These are phyloP conservation scores for Aspergillus ellipticus DNA, from an alignment of 495 filamentous ascomycete species.

Conservation along the genomic window DNA sequence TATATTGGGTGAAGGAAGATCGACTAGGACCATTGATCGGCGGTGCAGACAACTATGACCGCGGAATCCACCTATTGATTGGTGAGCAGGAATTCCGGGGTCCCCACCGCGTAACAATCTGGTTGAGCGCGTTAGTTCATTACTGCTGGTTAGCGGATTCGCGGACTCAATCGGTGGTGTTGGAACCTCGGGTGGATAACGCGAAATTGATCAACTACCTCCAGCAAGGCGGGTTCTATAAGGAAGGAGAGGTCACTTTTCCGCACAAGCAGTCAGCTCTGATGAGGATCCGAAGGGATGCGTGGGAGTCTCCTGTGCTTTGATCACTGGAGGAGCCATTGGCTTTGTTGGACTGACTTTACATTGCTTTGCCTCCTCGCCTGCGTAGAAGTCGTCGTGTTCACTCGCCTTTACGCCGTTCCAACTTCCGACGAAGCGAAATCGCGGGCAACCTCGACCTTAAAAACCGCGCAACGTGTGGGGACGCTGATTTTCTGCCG, in stretches of 20 bases:
- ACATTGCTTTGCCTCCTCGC: too few species aligned
- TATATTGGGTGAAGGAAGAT: constrained; percentile 99
- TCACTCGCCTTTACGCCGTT: too few species aligned
- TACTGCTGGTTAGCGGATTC: constrained; percentile 76
- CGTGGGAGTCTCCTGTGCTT: constrained; percentile 75
- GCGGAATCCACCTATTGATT: constrained; percentile 82
- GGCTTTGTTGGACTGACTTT: too few species aligned
- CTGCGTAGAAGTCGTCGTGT: too few species aligned
- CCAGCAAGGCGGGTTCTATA: constrained; percentile 73
- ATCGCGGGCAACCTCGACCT: too few species aligned
- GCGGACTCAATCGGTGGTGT: constrained; percentile 72
- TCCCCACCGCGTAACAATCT: constrained; percentile 63
- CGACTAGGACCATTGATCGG: constrained; percentile 62
- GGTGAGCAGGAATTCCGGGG: constrained; percentile 93
- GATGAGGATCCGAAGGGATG: constrained; percentile 76
- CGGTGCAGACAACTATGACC: constrained; percentile 72
- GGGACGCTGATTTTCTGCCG: too few species aligned
- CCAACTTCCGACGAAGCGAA: too few species aligned
- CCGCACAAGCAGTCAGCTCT: constrained; percentile 91
- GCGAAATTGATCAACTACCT: constrained; percentile 82
- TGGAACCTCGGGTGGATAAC: constrained; percentile 94
- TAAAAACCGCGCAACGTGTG: too few species aligned
- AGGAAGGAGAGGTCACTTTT: constrained; percentile 83
- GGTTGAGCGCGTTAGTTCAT: constrained; percentile 84
- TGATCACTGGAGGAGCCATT: too few species aligned